These are phyloP conservation scores for Fusarium acutatum DNA, from an alignment of 2,329 filamentous ascomycete species.

Conservation along the genomic window DNA sequence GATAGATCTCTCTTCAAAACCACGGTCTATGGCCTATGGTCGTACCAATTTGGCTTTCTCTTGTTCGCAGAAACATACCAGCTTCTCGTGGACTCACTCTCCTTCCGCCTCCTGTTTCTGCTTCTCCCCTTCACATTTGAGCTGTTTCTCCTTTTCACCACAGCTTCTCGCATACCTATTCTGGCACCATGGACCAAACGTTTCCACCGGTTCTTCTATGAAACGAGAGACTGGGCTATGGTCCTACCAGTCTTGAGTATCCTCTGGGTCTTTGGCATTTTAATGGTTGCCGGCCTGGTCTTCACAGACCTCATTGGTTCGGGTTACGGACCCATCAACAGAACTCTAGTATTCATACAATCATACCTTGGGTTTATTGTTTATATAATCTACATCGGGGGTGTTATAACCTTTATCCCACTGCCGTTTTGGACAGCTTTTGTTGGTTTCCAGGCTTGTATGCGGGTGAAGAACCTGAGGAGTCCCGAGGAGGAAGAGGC, in stretches of 20 bases:
- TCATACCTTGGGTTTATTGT: neutral
- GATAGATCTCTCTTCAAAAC: neutral
- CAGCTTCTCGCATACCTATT: constrained; percentile 19
- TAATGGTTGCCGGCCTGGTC: neutral
- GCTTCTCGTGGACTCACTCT: neutral
- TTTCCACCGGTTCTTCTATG: constrained; percentile 27
- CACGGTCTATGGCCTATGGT: constrained; percentile 14
- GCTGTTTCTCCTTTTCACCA: constrained; percentile 36
- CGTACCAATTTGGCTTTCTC: constrained; percentile 8
- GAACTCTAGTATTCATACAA: neutral
- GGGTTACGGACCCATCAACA: constrained; percentile 1
- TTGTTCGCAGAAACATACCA: neutral
- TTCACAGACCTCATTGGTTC: constrained; percentile 10
- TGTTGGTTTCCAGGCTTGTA: constrained; percentile 17
- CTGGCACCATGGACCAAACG: neutral
- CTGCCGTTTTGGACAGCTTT: constrained; percentile 27
- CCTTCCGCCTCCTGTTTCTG: neutral
- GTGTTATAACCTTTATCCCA: neutral
- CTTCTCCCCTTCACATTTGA: constrained; percentile 20
- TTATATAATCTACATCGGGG: neutral
- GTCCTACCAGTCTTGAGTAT: constrained; percentile 23
- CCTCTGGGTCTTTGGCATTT: constrained; percentile 19
- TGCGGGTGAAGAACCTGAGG: constrained; percentile 13
- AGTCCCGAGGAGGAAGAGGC: constrained; percentile 18
- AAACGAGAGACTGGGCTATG: constrained; percentile 25